A percentile compares a stretch with the other conserved stretches of the same genome.
Conservation (phyloP, 2,329 filamentous ascomycete species). For the Neocucurbitaria cava region DNA sequence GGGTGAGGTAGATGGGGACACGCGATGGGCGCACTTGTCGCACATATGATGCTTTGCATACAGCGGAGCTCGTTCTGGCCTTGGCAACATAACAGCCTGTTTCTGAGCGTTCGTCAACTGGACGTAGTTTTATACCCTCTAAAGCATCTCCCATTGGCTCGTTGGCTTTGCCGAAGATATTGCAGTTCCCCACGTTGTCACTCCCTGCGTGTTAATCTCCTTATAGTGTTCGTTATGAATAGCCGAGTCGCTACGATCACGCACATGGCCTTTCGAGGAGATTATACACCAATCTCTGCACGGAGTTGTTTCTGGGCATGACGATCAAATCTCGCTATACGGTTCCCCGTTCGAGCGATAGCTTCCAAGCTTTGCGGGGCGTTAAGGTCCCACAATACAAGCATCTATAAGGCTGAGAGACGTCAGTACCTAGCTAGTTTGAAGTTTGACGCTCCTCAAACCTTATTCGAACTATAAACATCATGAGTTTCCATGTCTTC, state of each 20-base stretch:
- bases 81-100: not conserved
- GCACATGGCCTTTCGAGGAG: not conserved
- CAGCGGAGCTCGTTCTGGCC: not conserved
- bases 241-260: not conserved
- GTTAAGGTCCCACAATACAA: slow-evolving; percentile 12
- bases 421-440: not conserved
- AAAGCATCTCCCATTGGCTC: not conserved
- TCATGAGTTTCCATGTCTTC: slow-evolving; percentile 14
- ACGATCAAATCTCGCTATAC: not conserved
- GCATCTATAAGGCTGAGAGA: slow-evolving; percentile 15
- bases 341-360: not conserved
- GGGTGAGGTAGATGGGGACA: slow-evolving; percentile 32
- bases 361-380: slow-evolving; percentile 1
- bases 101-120: not conserved
- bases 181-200: not conserved
- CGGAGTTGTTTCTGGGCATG: not conserved
- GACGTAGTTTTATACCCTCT: not conserved
- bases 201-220: not conserved
- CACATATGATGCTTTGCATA: slow-evolving; percentile 1
- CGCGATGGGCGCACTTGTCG: slow-evolving; percentile 41
- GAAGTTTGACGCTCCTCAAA: not conserved
- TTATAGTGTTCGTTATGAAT: not conserved
- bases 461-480: not conserved
- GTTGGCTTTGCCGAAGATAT: not conserved
- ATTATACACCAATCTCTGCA: not conserved